Percentiles rank a stretch among this genome's conserved stretches.
Conservation (phyloP, 306 rosid species). For the Mimosa pudica region DNA sequence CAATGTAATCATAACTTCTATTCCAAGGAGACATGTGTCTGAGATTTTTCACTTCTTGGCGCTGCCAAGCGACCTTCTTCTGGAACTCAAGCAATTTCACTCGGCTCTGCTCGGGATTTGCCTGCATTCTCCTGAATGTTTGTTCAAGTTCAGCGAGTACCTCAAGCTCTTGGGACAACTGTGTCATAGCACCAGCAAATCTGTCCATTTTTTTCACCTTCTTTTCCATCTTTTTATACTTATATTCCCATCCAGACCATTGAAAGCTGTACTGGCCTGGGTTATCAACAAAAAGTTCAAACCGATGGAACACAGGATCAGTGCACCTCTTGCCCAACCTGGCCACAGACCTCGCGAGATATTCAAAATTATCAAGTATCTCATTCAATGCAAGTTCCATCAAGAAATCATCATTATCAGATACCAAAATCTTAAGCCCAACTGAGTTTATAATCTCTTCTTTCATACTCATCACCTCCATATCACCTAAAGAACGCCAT, state of each 20-base stretch:
- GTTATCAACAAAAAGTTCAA: slow-evolving; percentile 56
- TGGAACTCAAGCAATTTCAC: slow-evolving; percentile 61
- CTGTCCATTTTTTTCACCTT: slow-evolving; percentile 86
- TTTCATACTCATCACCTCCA: slow-evolving; percentile 52
- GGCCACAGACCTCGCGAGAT: slow-evolving; percentile 59
- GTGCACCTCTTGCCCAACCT: slow-evolving; percentile 70
- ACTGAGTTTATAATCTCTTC: slow-evolving; percentile 57
- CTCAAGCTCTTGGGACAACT: slow-evolving; percentile 71
- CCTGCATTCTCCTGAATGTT: slow-evolving; percentile 69
- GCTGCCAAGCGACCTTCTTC: slow-evolving; percentile 68
- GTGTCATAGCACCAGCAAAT: slow-evolving; percentile 55
- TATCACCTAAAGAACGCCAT: slow-evolving; percentile 77
- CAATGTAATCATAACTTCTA: slow-evolving; percentile 65
- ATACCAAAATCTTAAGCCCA: slow-evolving; percentile 69
- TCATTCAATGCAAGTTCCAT: slow-evolving; percentile 79
- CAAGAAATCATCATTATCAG: slow-evolving; percentile 59
- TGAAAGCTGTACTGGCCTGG: slow-evolving; percentile 56
- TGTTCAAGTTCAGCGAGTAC: slow-evolving; percentile 82
- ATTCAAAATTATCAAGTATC: slow-evolving; percentile 63
- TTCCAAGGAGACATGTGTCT: slow-evolving; percentile 82
- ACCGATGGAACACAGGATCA: slow-evolving; percentile 69
- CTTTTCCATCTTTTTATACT: slow-evolving; percentile 78
- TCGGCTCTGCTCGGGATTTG: slow-evolving; percentile 44
- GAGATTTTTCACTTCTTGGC: slow-evolving; percentile 73
- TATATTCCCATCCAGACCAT: slow-evolving; percentile 80